Percentiles rank a stretch among this genome's conserved stretches.
Conservation (phyloP, 2,329 filamentous ascomycete genomes). For the Cercospora brassicicola region DNA sequence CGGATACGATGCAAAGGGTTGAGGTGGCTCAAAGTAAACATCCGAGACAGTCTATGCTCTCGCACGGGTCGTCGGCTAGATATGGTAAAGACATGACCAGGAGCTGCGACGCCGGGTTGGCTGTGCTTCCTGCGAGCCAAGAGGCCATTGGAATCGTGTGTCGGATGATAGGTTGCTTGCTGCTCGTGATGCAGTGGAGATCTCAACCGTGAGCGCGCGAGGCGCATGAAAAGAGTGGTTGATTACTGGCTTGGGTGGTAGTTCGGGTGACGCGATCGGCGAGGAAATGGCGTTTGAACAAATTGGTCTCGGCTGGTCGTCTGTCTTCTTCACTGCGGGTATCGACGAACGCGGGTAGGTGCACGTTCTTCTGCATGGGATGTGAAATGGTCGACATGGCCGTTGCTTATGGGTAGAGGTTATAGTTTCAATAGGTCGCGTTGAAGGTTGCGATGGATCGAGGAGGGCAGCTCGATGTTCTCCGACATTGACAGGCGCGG, state of each 20-base stretch:
- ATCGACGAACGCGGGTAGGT: not conserved
- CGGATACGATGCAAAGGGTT: not conserved
- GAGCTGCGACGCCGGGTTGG: not conserved
- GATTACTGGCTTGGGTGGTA: not conserved
- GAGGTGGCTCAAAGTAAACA: not conserved
- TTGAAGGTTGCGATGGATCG: not conserved
- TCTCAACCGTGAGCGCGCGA: not conserved
- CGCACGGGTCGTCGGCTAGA: not conserved
- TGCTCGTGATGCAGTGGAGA: not conserved
- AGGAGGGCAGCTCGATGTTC: not conserved
- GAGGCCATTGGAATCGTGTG: not conserved
- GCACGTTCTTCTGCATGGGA: not conserved
- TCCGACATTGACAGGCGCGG: not conserved
- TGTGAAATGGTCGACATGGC: not conserved
- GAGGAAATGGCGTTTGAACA: not conserved
- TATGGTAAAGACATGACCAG: not conserved
- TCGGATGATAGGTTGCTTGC: not conserved
- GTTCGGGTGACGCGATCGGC: constrained; percentile 2
- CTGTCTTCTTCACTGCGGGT: not conserved
- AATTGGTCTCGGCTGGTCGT: constrained; percentile 1
- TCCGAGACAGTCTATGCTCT: not conserved
- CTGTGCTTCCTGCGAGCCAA: not conserved
- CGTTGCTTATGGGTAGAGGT: not conserved
- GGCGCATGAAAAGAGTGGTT: not conserved
- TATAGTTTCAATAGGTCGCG: not conserved